A percentile compares a stretch with the other conserved stretches of the same genome.
phyloP scores from a whole-genome alignment of 176 grass and related monocot species.

The Carex myosuroides region DNA sequence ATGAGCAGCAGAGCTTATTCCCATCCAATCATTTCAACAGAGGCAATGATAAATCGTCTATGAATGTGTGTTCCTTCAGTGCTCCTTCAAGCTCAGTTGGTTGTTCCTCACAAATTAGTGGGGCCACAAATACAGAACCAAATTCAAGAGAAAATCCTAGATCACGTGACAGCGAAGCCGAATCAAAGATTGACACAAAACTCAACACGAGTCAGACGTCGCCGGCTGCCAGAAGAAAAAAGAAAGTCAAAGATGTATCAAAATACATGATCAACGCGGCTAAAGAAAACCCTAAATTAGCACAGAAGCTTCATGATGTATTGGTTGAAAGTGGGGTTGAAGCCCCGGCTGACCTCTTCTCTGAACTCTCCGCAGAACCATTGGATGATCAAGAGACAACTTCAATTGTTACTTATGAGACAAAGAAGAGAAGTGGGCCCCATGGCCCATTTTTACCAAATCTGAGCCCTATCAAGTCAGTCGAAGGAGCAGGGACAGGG shows the following conservation, averaged over 20 bases:
- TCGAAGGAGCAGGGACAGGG: constrained; percentile 44
- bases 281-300: constrained; percentile 93
- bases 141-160: constrained; percentile 38
- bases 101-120: constrained; percentile 47
- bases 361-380: constrained; percentile 68
- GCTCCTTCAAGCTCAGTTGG: constrained; percentile 37
- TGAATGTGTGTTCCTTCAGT: constrained; percentile 35
- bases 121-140: constrained; percentile 26
- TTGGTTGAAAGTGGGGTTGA: constrained; percentile 93
- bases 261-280: constrained; percentile 99
- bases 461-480: constrained; percentile 43
- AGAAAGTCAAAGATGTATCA: constrained; percentile 97
- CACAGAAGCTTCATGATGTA: constrained; percentile 86
- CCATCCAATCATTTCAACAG: constrained; percentile 34
- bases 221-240: constrained; percentile 50
- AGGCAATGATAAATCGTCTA: constrained; percentile 29
- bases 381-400: constrained; percentile 36
- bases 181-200: constrained; percentile 10
- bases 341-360: constrained; percentile 86
- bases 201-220: constrained; percentile 9
- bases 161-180: constrained; percentile 25
- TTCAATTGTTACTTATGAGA: constrained; percentile 27
- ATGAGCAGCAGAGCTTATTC: constrained; percentile 37
- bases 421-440: constrained; percentile 40
- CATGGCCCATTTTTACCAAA: constrained; percentile 57